Percentiles rank a stretch among this genome's conserved stretches.
Conservation (phyloP, 2,329 filamentous ascomycete genomes). For the Penicillium sp. region DNA sequence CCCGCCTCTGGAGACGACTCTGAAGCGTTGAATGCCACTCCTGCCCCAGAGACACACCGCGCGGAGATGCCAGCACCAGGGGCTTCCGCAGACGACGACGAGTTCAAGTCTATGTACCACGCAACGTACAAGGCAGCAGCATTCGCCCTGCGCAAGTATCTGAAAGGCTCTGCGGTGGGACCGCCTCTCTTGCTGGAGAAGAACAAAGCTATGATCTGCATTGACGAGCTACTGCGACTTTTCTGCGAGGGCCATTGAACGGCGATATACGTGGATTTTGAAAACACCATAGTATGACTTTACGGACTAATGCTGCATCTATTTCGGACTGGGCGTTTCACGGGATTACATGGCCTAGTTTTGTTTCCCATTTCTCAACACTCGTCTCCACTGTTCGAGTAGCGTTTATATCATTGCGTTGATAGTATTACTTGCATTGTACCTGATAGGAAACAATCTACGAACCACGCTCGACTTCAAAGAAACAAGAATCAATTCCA, state of each 20-base stretch:
- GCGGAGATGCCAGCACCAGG: conserved; percentile 21
- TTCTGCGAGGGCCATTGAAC: conserved; percentile 41
- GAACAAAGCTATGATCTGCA: conserved; percentile 41
- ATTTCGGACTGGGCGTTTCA: conserved; percentile 8
- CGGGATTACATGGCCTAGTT: background rate
- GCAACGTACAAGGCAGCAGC: conserved; percentile 44
- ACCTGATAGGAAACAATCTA: background rate
- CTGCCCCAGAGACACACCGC: conserved; percentile 11
- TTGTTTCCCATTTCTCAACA: background rate
- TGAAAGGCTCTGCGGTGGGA: conserved; percentile 26
- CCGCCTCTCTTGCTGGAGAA: conserved; percentile 32
- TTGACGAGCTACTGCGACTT: conserved; percentile 41
- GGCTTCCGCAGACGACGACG: conserved; percentile 34
- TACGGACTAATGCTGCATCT: conserved; percentile 19
- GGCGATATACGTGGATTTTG: background rate
- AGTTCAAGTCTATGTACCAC: conserved; percentile 46
- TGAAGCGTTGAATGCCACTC: conserved; percentile 9
- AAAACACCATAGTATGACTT: conserved; percentile 10
- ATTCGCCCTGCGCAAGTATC: conserved; percentile 43
- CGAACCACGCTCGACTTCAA: background rate
- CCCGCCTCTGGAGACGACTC: conserved; percentile 7
- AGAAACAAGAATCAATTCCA: conserved; percentile 1
- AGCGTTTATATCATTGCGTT: background rate
- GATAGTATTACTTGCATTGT: background rate
- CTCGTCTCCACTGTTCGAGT: background rate